Base-by-base conservation (phyloP, 2,329 filamentous ascomycete species). In the Raffaelea deltoideospora region DNA sequence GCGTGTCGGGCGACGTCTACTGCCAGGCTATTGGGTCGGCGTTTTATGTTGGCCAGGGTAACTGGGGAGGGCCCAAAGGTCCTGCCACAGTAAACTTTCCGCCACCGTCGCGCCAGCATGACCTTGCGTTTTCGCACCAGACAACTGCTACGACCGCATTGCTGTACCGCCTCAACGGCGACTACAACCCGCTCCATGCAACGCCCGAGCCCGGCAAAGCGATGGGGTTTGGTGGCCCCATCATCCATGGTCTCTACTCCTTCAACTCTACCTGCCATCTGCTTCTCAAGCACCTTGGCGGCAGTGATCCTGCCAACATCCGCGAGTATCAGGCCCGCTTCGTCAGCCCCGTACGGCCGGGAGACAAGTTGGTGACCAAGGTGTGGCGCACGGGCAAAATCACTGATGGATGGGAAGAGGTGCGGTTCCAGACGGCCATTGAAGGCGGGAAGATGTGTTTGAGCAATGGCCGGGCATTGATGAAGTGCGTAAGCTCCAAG, bases 121-220 rank as follows among this genome's bases (percentile, higher is more conserved):
- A 92, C 57, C 71, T 65, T 31, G 69, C 75, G 6, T 71, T 81
- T 46, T 69, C 72, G 49, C 70, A 79, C 49, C 77, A 85, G 57
- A 85, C 80, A 5, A 80, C 64, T 20, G 52, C 63, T 37, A 75
- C 87, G 61, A 82, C 82, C 5, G 74, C 83, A 9, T 70, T 81
- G 44, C 63, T 90, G 38, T 90, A 90, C 58, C 72, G 84, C 44
- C 69, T 94, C 35, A 94, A 93, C 49, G 86, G 86, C 46, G 87
- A 94, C 62, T 94, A 94, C 61, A 94, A 94, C 63, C 87, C 86
- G 21, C 75, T 94, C 26, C 86, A 94, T 54, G 85, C 84, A 7
- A 82, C 81, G 15, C 85, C 85, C 11, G 82, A 85, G 59, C 83
- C 85, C 0, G 85, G 85, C 42, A 61, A 72, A 58, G 79, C 85